Conservation (phyloP, 208 protist species). For the Wallacemonas collosoma region DNA sequence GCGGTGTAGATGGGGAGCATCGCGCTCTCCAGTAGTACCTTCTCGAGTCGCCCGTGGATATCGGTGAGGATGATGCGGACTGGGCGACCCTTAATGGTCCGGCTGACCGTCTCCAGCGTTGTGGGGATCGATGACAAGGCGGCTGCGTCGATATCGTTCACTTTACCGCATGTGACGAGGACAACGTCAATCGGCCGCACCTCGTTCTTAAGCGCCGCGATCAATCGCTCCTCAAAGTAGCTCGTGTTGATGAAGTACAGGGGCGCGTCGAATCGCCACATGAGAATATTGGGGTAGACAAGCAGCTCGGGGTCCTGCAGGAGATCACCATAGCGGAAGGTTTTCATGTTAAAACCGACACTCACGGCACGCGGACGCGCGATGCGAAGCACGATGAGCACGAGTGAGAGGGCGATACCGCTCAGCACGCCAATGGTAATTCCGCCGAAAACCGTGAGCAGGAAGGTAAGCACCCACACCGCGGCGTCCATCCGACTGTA, state of each 20-base stretch:
- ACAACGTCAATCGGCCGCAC: conserved; percentile 56
- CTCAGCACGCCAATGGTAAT: conserved; percentile 57
- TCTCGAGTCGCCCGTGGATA: conserved; percentile 53
- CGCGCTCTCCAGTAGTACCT: conserved; percentile 41
- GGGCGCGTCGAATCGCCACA: conserved; percentile 67
- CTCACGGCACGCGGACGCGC: conserved; percentile 50
- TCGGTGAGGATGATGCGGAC: conserved; percentile 50
- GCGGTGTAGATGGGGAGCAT: conserved; percentile 49
- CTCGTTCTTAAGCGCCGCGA: conserved; percentile 34
- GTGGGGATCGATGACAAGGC: conserved; percentile 33
- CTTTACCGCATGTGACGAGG: conserved; percentile 48
- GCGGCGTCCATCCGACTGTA: conserved; percentile 56
- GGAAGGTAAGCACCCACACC: conserved; percentile 61
- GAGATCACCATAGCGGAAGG: conserved; percentile 50
- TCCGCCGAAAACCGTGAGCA: conserved; percentile 50
- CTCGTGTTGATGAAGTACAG: conserved; percentile 56
- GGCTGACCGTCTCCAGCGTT: conserved; percentile 32
- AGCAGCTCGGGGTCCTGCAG: conserved; percentile 59
- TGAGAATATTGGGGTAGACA: conserved; percentile 61
- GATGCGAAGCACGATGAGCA: conserved; percentile 61
- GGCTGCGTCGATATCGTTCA: conserved; percentile 59
- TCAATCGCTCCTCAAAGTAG: conserved; percentile 53
- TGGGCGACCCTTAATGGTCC: conserved; percentile 23
- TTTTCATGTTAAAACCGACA: conserved; percentile 59
- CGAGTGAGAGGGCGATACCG: conserved; percentile 51